These are phyloP conservation scores for Citrus sp. DNA, from an alignment of 345 rosid genomes.

Conservation along the genomic window DNA sequence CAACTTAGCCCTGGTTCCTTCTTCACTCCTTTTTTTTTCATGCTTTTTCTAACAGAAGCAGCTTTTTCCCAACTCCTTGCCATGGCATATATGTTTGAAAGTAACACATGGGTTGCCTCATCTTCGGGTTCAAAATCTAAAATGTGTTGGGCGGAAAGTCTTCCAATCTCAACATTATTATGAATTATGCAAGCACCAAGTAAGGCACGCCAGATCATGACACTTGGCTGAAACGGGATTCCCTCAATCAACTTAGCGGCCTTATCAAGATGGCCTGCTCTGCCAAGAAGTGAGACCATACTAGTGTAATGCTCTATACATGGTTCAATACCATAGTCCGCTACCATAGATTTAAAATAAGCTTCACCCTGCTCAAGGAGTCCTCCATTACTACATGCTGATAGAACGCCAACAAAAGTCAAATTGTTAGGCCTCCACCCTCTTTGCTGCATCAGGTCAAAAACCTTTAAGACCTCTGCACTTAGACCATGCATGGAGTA, in stretches of 20 bases:
- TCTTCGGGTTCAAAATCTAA: conserved; percentile 73
- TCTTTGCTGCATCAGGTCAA: conserved; percentile 54
- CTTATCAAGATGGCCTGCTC: conserved; percentile 67
- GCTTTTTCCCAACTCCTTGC: conserved; percentile 66
- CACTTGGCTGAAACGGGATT: conserved; percentile 63
- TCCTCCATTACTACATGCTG: conserved; percentile 85
- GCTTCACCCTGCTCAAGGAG: conserved; percentile 55
- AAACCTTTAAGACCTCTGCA: conserved; percentile 51
- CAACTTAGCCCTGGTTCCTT: conserved; percentile 92
- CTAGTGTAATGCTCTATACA: conserved; percentile 76
- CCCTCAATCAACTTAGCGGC: conserved; percentile 63
- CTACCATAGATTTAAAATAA: conserved; percentile 68
- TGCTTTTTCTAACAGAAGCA: conserved; percentile 58
- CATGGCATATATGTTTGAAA: conserved; percentile 75
- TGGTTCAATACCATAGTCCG: conserved; percentile 65
- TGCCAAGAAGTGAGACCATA: conserved; percentile 80
- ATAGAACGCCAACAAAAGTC: conserved; percentile 74
- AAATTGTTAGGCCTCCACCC: conserved; percentile 54
- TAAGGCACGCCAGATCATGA: conserved; percentile 83
- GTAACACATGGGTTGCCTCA: conserved; percentile 66
- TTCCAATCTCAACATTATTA: conserved; percentile 63
- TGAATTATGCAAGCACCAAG: conserved; percentile 79
- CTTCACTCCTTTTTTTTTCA: conserved; percentile 67
- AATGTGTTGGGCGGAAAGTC: conserved; percentile 48
- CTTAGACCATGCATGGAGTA: conserved; percentile 70